Evolutionary conservation across 495 filamentous ascomycete species (phyloP).

Genomic region (Cryomyces minteri): DNA sequence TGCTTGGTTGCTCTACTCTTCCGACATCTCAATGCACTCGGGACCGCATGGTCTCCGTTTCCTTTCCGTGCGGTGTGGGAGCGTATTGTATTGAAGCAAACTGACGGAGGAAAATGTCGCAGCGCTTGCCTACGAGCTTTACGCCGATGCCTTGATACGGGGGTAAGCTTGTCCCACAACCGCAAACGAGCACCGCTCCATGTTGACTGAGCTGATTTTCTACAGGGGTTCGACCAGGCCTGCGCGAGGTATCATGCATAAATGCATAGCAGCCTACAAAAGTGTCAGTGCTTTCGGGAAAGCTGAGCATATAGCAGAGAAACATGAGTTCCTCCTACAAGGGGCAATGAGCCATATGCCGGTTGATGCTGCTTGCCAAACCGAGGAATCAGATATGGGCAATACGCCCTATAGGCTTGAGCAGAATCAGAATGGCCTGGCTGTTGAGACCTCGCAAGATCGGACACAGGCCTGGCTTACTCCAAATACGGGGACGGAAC

Average conservation of each 20-base stretch:
- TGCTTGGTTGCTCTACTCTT: no score
- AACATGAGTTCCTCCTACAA: conserved; percentile 54
- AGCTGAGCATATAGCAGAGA: conserved; percentile 46
- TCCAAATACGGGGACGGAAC: conserved; percentile 20
- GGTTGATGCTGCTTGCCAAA: conserved; percentile 58
- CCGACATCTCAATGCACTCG: no score
- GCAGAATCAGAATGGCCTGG: conserved; percentile 33
- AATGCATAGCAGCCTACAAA: conserved; percentile 55
- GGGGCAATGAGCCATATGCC: conserved; percentile 41
- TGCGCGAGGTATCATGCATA: conserved; percentile 50
- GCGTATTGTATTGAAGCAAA: no score
- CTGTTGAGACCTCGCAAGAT: conserved; percentile 32
- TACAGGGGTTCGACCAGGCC: conserved; percentile 33
- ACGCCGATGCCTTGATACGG: conserved; percentile 56
- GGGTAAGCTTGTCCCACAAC: no score
- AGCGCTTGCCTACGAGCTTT: conserved; percentile 42
- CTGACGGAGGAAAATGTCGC: no score
- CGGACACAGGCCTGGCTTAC: conserved; percentile 44
- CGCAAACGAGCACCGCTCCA: no score
- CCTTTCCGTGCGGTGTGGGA: no score
- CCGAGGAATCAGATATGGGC: conserved; percentile 42
- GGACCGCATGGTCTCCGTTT: no score
- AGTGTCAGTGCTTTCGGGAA: conserved; percentile 60
- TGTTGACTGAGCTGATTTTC: no score
- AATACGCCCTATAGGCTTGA: conserved; percentile 33